These are phyloP conservation scores for Coniochaeta hoffmannii DNA, from an alignment of 2,329 filamentous ascomycete species.

Conservation along the genomic window DNA sequence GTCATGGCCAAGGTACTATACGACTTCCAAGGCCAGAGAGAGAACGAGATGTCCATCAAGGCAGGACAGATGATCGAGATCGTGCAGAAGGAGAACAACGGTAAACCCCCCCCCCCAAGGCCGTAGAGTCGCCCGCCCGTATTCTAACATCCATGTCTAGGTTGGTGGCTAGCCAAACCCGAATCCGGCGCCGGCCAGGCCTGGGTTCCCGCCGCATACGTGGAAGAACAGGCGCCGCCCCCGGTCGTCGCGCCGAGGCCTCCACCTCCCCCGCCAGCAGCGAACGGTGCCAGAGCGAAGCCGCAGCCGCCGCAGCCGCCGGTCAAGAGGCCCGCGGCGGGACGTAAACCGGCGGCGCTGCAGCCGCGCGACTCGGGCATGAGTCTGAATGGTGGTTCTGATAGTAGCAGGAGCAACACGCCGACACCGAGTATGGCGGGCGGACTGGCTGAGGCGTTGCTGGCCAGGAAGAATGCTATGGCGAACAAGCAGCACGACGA, in stretches of 20 bases:
- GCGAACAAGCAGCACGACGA: constrained; percentile 63
- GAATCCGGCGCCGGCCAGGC: constrained; percentile 65
- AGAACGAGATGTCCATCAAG: constrained; percentile 75
- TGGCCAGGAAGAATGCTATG: constrained; percentile 71
- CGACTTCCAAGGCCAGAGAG: constrained; percentile 77
- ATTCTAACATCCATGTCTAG: constrained; percentile 39
- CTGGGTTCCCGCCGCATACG: constrained; percentile 91
- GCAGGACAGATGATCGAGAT: constrained; percentile 81
- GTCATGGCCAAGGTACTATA: constrained; percentile 86
- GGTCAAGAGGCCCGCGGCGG: constrained; percentile 66
- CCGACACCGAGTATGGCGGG: constrained; percentile 66
- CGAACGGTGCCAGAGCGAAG: constrained; percentile 75
- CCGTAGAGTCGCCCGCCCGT: too few relatives aligned
- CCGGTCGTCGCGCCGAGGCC: constrained; percentile 53
- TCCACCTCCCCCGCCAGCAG: constrained; percentile 62
- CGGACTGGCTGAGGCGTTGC: constrained; percentile 70
- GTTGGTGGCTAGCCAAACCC: constrained; percentile 93
- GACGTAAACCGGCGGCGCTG: constrained; percentile 62
- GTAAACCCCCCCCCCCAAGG: constrained; percentile 43
- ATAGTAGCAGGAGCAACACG: constrained; percentile 61
- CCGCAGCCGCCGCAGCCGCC: constrained; percentile 58
- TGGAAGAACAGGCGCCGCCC: constrained; percentile 69
- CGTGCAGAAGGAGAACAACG: constrained; percentile 91
- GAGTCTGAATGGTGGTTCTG: constrained; percentile 52
- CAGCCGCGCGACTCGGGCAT: constrained; percentile 66